Percentiles rank a stretch among this genome's conserved stretches.
Conservation (phyloP, 2,329 filamentous ascomycete genomes). For the Stagonosporopsis vannaccii region DNA sequence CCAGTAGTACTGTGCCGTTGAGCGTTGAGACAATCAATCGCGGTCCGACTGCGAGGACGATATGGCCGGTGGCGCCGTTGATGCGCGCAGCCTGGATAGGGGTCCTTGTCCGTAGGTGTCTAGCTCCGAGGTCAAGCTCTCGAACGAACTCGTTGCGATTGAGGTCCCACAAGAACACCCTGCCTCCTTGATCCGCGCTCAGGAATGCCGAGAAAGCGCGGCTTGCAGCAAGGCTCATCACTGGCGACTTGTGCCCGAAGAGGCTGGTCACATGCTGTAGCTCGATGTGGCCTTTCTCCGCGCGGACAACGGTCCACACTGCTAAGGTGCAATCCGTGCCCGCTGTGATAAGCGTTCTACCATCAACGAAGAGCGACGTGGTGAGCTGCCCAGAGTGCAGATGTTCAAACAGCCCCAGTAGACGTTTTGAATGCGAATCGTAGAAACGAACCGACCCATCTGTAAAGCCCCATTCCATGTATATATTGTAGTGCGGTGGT, state of each 20-base stretch:
- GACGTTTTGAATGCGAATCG: constrained; percentile 79
- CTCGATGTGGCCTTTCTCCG: constrained; percentile 72
- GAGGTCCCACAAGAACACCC: constrained; percentile 90
- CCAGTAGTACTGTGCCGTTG: constrained; percentile 82
- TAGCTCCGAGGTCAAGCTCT: constrained; percentile 62
- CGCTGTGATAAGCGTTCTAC: constrained; percentile 87
- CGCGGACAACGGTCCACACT: constrained; percentile 75
- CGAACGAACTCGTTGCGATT: constrained; percentile 89
- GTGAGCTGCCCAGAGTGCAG: constrained; percentile 91
- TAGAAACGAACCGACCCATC: constrained; percentile 94
- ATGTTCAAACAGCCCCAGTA: constrained; percentile 90
- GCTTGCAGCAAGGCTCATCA: constrained; percentile 83
- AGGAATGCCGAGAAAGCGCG: constrained; percentile 88
- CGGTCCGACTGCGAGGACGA: constrained; percentile 81
- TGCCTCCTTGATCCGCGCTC: constrained; percentile 81
- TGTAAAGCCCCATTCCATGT: constrained; percentile 94
- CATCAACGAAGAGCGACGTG: constrained; percentile 83
- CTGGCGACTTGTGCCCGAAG: constrained; percentile 87
- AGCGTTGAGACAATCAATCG: constrained; percentile 82
- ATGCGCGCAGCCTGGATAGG: constrained; percentile 76
- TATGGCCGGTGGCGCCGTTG: constrained; percentile 89
- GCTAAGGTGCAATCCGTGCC: constrained; percentile 92
- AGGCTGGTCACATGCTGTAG: constrained; percentile 79
- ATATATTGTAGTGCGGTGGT: constrained; percentile 85
- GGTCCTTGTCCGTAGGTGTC: constrained; percentile 32